Conservation (phyloP, 1,284 basidiomycete genomes). For the Afroboletus lepidellus region DNA sequence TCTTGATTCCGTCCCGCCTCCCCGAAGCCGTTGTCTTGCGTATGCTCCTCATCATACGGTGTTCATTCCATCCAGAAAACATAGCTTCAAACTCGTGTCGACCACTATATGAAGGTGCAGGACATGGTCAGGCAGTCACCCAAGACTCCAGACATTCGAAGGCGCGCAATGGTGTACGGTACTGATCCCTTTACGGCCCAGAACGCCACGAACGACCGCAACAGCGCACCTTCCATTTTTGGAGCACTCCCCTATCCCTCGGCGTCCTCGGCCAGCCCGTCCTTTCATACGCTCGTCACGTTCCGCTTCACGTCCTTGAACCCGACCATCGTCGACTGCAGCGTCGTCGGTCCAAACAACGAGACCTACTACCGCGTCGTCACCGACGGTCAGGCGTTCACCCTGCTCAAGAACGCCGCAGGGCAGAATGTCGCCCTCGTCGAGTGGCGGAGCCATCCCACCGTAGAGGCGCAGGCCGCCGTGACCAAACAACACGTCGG, state of each 20-base stretch:
- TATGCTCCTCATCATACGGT: slow-evolving; percentile 1
- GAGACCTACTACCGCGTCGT: slow-evolving; percentile 41
- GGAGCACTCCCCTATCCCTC: slow-evolving; percentile 59
- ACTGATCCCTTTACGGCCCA: slow-evolving; percentile 31
- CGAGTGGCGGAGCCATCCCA: slow-evolving; percentile 56
- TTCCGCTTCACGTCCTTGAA: slow-evolving; percentile 53
- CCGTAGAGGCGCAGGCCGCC: slow-evolving; percentile 53
- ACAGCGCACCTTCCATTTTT: slow-evolving; percentile 48
- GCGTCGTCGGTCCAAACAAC: slow-evolving; percentile 47
- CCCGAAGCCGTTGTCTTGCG: not conserved
- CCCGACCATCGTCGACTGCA: slow-evolving; percentile 52
- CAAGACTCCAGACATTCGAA: slow-evolving; percentile 1
- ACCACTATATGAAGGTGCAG: slow-evolving; percentile 13
- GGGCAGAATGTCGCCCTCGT: slow-evolving; percentile 52
- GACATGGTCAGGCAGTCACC: not conserved
- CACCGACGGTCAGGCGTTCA: slow-evolving; percentile 52
- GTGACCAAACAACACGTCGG: slow-evolving; percentile 46
- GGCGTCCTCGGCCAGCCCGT: slow-evolving; percentile 21
- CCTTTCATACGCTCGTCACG: slow-evolving; percentile 39
- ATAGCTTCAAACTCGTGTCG: slow-evolving; percentile 13
- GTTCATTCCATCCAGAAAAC: not conserved
- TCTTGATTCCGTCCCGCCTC: not conserved
- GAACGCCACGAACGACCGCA: slow-evolving; percentile 9
- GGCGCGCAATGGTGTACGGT: slow-evolving; percentile 22
- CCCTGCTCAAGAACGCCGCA: slow-evolving; percentile 51